Evolutionary conservation across 2,329 filamentous ascomycete species (phyloP).

Genomic region (Microsporum canis): DNA sequence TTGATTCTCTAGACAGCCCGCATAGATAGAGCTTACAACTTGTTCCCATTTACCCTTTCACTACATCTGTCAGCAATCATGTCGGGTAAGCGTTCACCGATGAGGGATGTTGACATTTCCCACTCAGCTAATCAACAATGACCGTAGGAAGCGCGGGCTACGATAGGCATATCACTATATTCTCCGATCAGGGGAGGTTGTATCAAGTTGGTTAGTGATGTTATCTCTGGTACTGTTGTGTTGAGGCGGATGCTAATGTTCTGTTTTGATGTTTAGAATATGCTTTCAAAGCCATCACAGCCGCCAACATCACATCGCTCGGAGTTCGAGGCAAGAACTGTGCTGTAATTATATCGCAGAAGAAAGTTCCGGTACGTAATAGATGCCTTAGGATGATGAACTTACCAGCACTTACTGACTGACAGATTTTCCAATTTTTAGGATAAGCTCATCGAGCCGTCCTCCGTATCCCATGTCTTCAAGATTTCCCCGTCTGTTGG

Average conservation of each 20-base stretch:
- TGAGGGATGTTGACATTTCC: neutral
- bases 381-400: neutral
- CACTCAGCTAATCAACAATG: slow-evolving; percentile 20
- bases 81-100: slow-evolving; percentile 30
- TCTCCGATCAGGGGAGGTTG: slow-evolving; percentile 93
- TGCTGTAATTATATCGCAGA: slow-evolving; percentile 93
- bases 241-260: slow-evolving; percentile 18
- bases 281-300: slow-evolving; percentile 99
- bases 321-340: slow-evolving; percentile 94
- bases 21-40: slow-evolving; percentile 4
- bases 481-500: slow-evolving; percentile 91
- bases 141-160: slow-evolving; percentile 68
- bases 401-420: neutral
- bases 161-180: slow-evolving; percentile 99
- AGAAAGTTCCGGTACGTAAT: slow-evolving; percentile 81
- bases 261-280: slow-evolving; percentile 57
- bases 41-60: slow-evolving; percentile 6
- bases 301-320: slow-evolving; percentile 96
- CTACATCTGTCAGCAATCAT: slow-evolving; percentile 24
- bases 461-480: slow-evolving; percentile 96
- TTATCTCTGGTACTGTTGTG: slow-evolving; percentile 3
- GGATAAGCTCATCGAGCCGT: slow-evolving; percentile 98
- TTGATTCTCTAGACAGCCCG: neutral
- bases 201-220: slow-evolving; percentile 91
- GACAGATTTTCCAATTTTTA: slow-evolving; percentile 30